Evolutionary conservation across 768 basidiomycete genomes (phyloP), one percentile per base, ranked within the genome.

Genomic region (Boletus subcaerulescens): DNA sequence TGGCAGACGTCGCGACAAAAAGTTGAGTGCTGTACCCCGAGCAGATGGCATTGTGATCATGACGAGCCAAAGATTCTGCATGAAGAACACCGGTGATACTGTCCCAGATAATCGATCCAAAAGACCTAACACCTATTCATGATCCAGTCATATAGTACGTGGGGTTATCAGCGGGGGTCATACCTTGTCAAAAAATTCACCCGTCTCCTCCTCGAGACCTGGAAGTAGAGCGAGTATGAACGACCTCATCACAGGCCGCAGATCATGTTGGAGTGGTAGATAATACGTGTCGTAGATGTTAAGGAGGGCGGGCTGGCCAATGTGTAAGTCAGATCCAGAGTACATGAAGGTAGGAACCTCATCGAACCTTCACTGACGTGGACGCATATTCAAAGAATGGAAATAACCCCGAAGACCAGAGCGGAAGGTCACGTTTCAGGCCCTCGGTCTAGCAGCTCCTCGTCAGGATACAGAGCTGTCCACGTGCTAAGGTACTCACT

Each of bases 371-470:
- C 54, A 98, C 94, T 18, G 94, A 94, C n/a, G 95, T 98, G n/a
- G 96, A 89, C 11, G 97, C 93, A 71, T 93, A 98, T 73, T 98
- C 93, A 64, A 98, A 98, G 82, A 98, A 98, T 0, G 97, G 97
- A 69, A 99, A 98, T 6, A 99, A 73, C 8, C 97, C 97, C 5
- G 93, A 87, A 0, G 93, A 93, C 97, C 97, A 99, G 18, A 98
- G 76, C 5, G 89, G 79, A 3, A 99, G 78, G 73, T 99, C 97
- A 41, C 84, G 80, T 59, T 82, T 82, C 41, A 99, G 71, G 11
- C 96, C 94, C 63, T 95, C 96, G 3, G 83, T 80, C 95, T 97
- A 60, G 4, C 26, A 52, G 20, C 20, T 18, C 10, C 13, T 42
- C 22, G 42, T 71, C 24, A 63, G 52, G 32, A 58, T 14, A 51